A percentile compares a stretch with the other conserved stretches of the same genome.
phyloP scores from a whole-genome alignment of 2,329 filamentous ascomycete species.

The Arthrobotrys iridis region DNA sequence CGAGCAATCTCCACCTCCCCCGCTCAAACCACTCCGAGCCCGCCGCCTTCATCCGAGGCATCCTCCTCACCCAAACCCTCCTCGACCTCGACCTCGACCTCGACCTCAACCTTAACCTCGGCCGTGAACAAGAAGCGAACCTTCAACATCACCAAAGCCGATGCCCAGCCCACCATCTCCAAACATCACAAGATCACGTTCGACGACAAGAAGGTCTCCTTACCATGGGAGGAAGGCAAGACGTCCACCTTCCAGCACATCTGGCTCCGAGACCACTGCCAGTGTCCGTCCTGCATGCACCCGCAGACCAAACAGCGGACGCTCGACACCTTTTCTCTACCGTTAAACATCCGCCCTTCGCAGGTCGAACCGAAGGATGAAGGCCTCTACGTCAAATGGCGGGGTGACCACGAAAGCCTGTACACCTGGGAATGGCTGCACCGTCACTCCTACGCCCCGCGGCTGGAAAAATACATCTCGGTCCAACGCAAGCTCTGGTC shows the following conservation, averaged over 20 bases:
- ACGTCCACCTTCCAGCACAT: conserved; percentile 57
- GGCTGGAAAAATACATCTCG: conserved; percentile 60
- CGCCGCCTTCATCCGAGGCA: neutral
- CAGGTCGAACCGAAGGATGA: conserved; percentile 60
- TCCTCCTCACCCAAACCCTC: neutral
- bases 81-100: neutral
- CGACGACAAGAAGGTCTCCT: conserved; percentile 57
- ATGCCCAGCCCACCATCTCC: conserved; percentile 57
- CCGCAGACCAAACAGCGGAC: conserved; percentile 75
- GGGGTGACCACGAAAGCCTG: conserved; percentile 73
- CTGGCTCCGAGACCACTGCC: conserved; percentile 74
- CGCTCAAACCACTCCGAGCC: neutral
- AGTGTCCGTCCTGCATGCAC: conserved; percentile 74
- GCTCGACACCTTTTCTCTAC: conserved; percentile 74
- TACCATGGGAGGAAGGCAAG: conserved; percentile 59
- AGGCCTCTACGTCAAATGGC: conserved; percentile 66
- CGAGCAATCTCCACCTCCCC: conserved; percentile 44
- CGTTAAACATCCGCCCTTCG: conserved; percentile 63
- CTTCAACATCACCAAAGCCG: conserved; percentile 58
- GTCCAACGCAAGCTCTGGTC: conserved; percentile 62
- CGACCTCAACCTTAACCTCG: conserved; percentile 6
- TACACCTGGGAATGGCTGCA: conserved; percentile 74
- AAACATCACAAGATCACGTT: conserved; percentile 58
- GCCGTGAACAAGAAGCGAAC: conserved; percentile 53
- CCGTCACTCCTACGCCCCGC: conserved; percentile 62